phyloP scores from a whole-genome alignment of 2,329 filamentous ascomycete species.

The Tolypocladium tundrense region DNA sequence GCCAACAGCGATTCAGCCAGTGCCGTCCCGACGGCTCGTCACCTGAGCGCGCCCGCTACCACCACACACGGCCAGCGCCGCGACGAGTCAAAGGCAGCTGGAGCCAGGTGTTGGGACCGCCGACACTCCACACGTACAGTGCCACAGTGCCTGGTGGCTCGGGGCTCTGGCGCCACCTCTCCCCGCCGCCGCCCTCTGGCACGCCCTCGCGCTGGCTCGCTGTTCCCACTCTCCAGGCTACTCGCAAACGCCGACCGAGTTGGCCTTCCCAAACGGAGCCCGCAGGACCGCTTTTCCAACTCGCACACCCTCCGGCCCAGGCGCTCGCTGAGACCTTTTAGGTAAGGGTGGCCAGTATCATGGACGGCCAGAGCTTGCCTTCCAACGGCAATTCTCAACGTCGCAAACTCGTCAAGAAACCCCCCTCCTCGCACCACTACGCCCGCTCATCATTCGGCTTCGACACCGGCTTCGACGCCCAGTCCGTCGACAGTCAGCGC shows the following conservation, averaged over 20 bases:
- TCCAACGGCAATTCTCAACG: slow-evolving; percentile 40
- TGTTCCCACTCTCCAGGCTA: background rate
- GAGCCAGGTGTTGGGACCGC: background rate
- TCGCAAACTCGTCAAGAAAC: slow-evolving; percentile 54
- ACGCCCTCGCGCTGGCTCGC: slow-evolving; percentile 8
- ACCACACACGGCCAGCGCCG: background rate
- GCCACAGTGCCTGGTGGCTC: background rate
- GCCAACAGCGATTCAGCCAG: background rate
- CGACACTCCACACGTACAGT: background rate
- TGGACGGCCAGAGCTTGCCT: slow-evolving; percentile 34
- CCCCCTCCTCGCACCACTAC: slow-evolving; percentile 34
- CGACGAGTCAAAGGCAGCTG: background rate
- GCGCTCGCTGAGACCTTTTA: slow-evolving; percentile 12
- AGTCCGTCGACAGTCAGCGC: slow-evolving; percentile 50
- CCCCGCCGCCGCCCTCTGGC: background rate
- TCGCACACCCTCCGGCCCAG: slow-evolving; percentile 7
- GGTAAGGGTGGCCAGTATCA: slow-evolving; percentile 24
- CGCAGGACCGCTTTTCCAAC: slow-evolving; percentile 6
- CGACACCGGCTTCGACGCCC: slow-evolving; percentile 44
- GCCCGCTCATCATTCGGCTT: slow-evolving; percentile 32
- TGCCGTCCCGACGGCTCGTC: slow-evolving; percentile 1
- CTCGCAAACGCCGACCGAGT: background rate
- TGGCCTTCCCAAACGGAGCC: slow-evolving; percentile 2
- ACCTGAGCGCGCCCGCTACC: background rate
- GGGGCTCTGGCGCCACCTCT: background rate